Percentiles rank a stretch among this genome's conserved stretches.
phyloP scores from a whole-genome alignment of 2,329 filamentous ascomycete species.

The Aotearoamyces nothofagi region DNA sequence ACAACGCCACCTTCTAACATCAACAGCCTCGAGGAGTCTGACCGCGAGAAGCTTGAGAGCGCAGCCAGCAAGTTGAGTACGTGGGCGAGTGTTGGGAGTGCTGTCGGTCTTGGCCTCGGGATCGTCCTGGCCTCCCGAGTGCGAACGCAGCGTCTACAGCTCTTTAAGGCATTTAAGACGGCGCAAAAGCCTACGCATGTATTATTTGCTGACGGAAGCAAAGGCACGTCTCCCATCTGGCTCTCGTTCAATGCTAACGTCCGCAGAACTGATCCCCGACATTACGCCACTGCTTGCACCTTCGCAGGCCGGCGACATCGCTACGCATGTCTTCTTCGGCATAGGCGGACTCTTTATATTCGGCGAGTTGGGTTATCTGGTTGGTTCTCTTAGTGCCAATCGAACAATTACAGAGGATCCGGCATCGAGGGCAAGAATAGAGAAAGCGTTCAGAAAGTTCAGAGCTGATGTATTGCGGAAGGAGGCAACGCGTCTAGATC shows the following conservation, averaged over 20 bases:
- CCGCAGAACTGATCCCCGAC: slow-evolving; percentile 45
- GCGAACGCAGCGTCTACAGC: slow-evolving; percentile 34
- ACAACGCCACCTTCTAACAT: slow-evolving; percentile 1
- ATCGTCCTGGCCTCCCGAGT: slow-evolving; percentile 40
- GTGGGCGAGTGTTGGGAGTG: slow-evolving; percentile 41
- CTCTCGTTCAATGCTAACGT: too few species aligned
- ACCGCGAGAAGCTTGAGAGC: slow-evolving; percentile 39
- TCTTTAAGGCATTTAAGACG: slow-evolving; percentile 46
- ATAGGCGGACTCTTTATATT: slow-evolving; percentile 47
- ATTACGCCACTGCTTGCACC: slow-evolving; percentile 41
- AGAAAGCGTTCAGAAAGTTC: slow-evolving; percentile 47
- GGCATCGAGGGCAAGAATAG: slow-evolving; percentile 37
- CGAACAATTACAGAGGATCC: slow-evolving; percentile 36
- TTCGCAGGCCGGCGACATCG: slow-evolving; percentile 39
- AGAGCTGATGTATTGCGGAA: slow-evolving; percentile 45
- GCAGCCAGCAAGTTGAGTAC: slow-evolving; percentile 38
- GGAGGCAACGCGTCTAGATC: slow-evolving; percentile 41
- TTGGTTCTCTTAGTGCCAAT: slow-evolving; percentile 37
- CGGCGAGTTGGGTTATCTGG: slow-evolving; percentile 45
- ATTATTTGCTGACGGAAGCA: slow-evolving; percentile 43
- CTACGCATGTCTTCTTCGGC: slow-evolving; percentile 47
- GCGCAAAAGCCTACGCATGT: slow-evolving; percentile 46
- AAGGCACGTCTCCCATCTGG: slow-evolving; percentile 23
- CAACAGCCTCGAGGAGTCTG: slow-evolving; percentile 29
- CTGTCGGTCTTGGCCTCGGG: slow-evolving; percentile 43